phyloP scores from a whole-genome alignment of 2,329 filamentous ascomycete species.

The Ophiostoma quercus region DNA sequence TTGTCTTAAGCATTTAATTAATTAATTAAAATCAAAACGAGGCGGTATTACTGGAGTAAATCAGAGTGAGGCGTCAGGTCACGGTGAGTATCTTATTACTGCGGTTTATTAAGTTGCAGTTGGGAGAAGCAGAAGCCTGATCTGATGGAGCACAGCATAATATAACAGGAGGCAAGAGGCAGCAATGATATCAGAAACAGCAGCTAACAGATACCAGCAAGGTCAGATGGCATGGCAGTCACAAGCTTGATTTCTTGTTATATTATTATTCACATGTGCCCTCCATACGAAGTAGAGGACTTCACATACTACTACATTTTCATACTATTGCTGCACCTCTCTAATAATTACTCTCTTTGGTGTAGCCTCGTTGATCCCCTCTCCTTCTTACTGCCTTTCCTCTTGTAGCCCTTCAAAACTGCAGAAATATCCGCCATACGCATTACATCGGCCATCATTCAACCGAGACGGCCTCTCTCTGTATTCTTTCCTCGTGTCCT shows the following conservation, averaged over 20 bases:
- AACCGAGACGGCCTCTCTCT: neutral
- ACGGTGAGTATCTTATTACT: neutral
- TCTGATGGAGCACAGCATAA: neutral
- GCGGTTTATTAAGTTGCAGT: neutral
- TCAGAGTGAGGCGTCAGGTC: neutral
- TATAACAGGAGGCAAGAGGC: neutral
- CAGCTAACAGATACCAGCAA: neutral
- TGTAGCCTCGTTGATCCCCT: neutral
- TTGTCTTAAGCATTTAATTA: neutral
- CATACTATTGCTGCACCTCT: neutral
- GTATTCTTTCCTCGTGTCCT: neutral
- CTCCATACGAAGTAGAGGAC: neutral
- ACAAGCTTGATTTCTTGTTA: too few relatives aligned
- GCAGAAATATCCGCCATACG: too few relatives aligned
- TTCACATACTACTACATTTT: too few relatives aligned
- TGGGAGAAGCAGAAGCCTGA: neutral
- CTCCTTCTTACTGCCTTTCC: neutral
- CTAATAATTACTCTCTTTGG: slow-evolving; percentile 8
- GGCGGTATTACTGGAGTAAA: neutral
- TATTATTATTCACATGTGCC: neutral
- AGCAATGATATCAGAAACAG: too few relatives aligned
- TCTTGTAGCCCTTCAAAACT: neutral
- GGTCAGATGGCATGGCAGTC: neutral
- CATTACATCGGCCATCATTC: neutral
- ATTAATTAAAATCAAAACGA: neutral